Evolutionary conservation across 2,329 filamentous ascomycete species (phyloP).

Genomic region (Mariannaea elegans): DNA sequence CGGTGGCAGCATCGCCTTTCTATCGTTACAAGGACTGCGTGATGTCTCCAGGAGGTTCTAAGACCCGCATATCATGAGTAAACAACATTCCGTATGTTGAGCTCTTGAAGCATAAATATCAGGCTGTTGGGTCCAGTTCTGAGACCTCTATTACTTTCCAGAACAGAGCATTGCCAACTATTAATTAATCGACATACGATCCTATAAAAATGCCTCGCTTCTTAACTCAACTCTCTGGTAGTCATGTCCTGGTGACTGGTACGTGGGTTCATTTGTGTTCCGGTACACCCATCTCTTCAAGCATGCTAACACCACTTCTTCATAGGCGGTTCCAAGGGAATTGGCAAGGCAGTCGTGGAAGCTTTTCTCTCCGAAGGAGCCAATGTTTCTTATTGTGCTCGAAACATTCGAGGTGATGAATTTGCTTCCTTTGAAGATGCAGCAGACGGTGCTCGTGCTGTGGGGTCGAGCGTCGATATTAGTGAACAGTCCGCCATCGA

Average conservation of each 20-base stretch:
- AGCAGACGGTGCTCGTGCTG: conserved; percentile 19
- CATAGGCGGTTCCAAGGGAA: conserved; percentile 37
- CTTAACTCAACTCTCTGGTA: conserved; percentile 23
- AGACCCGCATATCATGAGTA: no score
- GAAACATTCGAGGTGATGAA: conserved; percentile 29
- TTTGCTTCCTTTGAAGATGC: conserved; percentile 27
- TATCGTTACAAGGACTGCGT: background rate
- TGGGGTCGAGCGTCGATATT: conserved; percentile 37
- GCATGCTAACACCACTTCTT: background rate
- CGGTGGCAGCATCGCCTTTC: background rate
- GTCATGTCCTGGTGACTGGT: conserved; percentile 22
- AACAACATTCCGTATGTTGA: no score
- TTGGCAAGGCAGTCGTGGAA: conserved; percentile 35
- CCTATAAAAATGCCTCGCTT: conserved; percentile 18
- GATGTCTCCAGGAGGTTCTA: background rate
- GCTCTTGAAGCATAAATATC: no score
- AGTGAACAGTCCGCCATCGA: conserved; percentile 17
- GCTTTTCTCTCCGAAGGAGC: conserved; percentile 36
- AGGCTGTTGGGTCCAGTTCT: no score
- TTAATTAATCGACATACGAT: no score
- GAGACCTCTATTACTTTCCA: no score
- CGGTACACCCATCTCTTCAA: background rate
- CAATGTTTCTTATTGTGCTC: conserved; percentile 40
- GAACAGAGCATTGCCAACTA: no score
- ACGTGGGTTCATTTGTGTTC: background rate